phyloP scores from a whole-genome alignment of 139 green algal species.

The Diplosphaera chodatii region DNA sequence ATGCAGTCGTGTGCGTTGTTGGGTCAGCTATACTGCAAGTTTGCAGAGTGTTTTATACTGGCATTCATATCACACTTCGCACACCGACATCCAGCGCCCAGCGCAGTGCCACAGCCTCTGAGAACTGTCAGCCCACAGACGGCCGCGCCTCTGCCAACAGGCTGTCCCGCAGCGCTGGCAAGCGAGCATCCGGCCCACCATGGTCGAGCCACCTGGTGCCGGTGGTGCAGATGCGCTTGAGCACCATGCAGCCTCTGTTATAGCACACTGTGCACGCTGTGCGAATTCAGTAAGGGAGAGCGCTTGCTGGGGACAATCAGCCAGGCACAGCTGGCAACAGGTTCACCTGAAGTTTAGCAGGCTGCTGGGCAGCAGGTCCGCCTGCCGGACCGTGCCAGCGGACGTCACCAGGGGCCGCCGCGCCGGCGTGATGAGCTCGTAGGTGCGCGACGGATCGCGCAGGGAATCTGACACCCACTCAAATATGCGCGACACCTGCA shows the following conservation, averaged over 20 bases:
- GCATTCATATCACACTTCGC: too few relatives aligned
- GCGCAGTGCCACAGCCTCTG: too few relatives aligned
- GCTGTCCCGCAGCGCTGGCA: conserved; percentile 19
- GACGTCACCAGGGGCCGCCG: conserved; percentile 23
- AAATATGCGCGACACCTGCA: conserved; percentile 28
- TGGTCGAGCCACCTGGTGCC: conserved; percentile 23
- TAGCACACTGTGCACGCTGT: too few relatives aligned
- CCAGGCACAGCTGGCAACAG: not conserved
- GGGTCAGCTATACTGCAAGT: too few relatives aligned
- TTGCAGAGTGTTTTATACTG: too few relatives aligned
- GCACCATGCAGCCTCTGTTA: too few relatives aligned
- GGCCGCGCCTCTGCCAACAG: not conserved
- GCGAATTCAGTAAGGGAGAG: too few relatives aligned
- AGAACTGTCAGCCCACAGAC: not conserved
- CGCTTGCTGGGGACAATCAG: too few relatives aligned
- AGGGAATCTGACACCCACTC: conserved; percentile 62
- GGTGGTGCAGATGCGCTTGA: too few relatives aligned
- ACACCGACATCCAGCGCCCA: too few relatives aligned
- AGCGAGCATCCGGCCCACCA: conserved; percentile 7
- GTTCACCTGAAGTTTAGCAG: conserved; percentile 53
- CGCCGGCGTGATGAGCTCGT: conserved; percentile 57
- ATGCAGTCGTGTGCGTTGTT: too few relatives aligned
- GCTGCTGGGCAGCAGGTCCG: conserved; percentile 34
- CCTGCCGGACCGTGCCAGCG: conserved; percentile 18
- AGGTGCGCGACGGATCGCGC: conserved; percentile 36